Conservation (phyloP, 805 yeast genomes). For the Metschnikowia chrysomelidarum region DNA sequence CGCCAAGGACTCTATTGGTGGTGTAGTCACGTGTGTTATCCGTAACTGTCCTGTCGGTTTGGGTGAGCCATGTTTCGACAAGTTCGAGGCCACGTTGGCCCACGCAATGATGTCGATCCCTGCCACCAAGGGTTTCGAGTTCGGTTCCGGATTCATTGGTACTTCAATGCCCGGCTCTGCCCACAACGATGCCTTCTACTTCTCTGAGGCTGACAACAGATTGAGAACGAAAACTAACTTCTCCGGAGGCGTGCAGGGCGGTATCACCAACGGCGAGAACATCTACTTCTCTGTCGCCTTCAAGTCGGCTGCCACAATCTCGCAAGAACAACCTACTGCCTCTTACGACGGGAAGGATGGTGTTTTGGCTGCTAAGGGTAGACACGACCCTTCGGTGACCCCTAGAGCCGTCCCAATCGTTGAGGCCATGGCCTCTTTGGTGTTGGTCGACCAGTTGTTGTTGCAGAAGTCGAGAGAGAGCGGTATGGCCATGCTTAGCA, state of each 20-base stretch:
- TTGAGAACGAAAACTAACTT: slow-evolving; percentile 87
- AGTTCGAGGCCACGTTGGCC: slow-evolving; percentile 90
- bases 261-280: slow-evolving; percentile 94
- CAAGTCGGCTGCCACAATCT: slow-evolving; percentile 97
- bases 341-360: slow-evolving; percentile 89
- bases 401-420: slow-evolving; percentile 99
- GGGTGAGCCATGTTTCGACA: slow-evolving; percentile 97
- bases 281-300: slow-evolving; percentile 94
- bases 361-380: slow-evolving; percentile 89
- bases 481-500: slow-evolving; percentile 12
- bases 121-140: slow-evolving; percentile 96
- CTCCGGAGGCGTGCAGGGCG: slow-evolving; percentile 98
- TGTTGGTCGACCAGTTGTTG: slow-evolving; percentile 79
- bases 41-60: slow-evolving; percentile 93
- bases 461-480: slow-evolving; percentile 80
- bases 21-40: slow-evolving; percentile 95
- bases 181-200: slow-evolving; percentile 86
- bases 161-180: slow-evolving; percentile 86
- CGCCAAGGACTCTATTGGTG: slow-evolving; percentile 90
- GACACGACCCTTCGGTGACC: slow-evolving; percentile 98
- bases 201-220: slow-evolving; percentile 55
- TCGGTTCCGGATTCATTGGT: slow-evolving; percentile 95
- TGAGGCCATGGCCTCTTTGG: slow-evolving; percentile 97
- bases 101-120: slow-evolving; percentile 98
- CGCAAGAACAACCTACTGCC: slow-evolving; percentile 87